A percentile compares a stretch with the other conserved stretches of the same genome.
Conservation (phyloP, 2,329 filamentous ascomycete genomes). For the Aspergillus awamori region DNA sequence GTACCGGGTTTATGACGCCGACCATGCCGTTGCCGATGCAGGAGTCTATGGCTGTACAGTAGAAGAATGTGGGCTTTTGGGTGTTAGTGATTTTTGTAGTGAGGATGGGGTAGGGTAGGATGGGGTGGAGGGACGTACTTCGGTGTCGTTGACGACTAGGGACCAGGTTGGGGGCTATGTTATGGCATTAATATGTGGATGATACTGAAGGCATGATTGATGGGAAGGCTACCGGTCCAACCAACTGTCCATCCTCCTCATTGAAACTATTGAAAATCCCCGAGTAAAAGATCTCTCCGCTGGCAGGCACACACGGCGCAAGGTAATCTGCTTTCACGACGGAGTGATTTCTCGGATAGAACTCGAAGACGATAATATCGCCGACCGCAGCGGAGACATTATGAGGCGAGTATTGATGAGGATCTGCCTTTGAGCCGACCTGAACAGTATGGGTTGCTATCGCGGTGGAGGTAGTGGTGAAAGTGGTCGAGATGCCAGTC, state of each 20-base stretch:
- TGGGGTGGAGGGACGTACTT: constrained; percentile 32
- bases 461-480: constrained; percentile 19
- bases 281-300: constrained; percentile 32
- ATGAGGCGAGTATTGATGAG: constrained; percentile 36
- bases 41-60: constrained; percentile 68
- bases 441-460: constrained; percentile 36
- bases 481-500: neutral
- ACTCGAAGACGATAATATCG: constrained; percentile 55
- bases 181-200: neutral
- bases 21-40: constrained; percentile 71
- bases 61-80: constrained; percentile 64
- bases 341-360: constrained; percentile 66
- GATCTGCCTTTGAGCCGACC: constrained; percentile 36
- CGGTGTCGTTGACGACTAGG: constrained; percentile 60
- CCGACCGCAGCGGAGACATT: constrained; percentile 35
- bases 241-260: constrained; percentile 48
- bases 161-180: constrained; percentile 42
- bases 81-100: neutral
- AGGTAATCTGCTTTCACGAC: constrained; percentile 63
- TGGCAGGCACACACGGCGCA: constrained; percentile 64
- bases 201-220: no score
- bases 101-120: neutral
- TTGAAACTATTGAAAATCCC: constrained; percentile 49
- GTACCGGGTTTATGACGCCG: constrained; percentile 71
- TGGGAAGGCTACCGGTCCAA: constrained; percentile 32